Conservation (phyloP, 2,329 filamentous ascomycete genomes). For the Hypoxylon sp. region DNA sequence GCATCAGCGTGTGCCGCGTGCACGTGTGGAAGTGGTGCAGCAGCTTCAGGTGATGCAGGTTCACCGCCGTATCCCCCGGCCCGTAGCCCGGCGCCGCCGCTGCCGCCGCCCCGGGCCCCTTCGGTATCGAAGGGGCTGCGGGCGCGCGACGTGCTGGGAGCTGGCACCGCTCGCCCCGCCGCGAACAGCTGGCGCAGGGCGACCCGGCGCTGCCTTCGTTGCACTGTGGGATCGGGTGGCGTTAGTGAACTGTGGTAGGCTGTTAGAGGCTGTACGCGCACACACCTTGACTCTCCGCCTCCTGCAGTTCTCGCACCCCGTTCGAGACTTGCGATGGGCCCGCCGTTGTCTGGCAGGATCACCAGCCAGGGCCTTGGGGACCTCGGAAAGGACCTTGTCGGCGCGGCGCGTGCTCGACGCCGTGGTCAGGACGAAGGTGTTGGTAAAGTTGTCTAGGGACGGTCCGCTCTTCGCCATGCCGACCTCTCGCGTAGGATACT, state of each 20-base stretch:
- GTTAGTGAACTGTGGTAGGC: not conserved
- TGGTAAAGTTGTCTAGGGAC: conserved; percentile 26
- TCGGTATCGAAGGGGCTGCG: not conserved
- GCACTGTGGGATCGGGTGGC: conserved; percentile 22
- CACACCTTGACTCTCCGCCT: conserved; percentile 38
- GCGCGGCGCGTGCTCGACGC: not conserved
- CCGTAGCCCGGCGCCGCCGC: not conserved
- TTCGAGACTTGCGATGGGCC: conserved; percentile 34
- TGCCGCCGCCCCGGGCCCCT: no score
- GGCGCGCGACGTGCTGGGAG: not conserved
- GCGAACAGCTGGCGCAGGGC: conserved; percentile 33
- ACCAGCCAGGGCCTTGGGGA: conserved; percentile 30
- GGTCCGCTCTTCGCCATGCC: conserved; percentile 1
- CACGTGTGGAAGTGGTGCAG: conserved; percentile 37
- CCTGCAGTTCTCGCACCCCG: conserved; percentile 37
- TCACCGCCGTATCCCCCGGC: conserved; percentile 13
- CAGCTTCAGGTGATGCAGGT: conserved; percentile 33
- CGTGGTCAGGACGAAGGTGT: conserved; percentile 34
- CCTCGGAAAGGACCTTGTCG: conserved; percentile 20
- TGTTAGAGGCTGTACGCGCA: not conserved
- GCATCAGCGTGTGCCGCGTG: conserved; percentile 35
- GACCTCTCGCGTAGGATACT: not conserved
- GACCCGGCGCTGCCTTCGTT: conserved; percentile 20
- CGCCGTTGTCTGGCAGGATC: conserved; percentile 30
- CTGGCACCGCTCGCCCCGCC: conserved; percentile 34